Percentiles rank a stretch among this genome's conserved stretches.
phyloP scores from a whole-genome alignment of 2,329 filamentous ascomycete species.

The Decorospora gaudefroyi region DNA sequence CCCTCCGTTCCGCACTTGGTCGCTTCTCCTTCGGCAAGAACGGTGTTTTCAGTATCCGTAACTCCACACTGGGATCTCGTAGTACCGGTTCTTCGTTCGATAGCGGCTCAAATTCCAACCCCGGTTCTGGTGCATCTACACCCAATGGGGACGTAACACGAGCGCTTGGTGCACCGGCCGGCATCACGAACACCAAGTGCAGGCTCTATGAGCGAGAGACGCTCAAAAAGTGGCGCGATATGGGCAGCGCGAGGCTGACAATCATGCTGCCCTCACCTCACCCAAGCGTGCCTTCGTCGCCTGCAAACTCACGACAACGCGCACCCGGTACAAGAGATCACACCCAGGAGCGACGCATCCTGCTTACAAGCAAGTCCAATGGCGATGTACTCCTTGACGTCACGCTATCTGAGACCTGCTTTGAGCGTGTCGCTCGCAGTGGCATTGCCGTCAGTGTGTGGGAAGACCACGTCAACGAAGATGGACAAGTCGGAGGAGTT shows the following conservation, averaged over 20 bases:
- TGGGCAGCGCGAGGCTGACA: constrained; percentile 80
- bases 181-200: constrained; percentile 81
- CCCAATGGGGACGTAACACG: constrained; percentile 32
- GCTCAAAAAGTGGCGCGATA: constrained; percentile 83
- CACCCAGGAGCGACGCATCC: constrained; percentile 78
- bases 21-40: constrained; percentile 70
- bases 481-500: constrained; percentile 64
- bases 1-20: constrained; percentile 72
- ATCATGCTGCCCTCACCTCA: constrained; percentile 71
- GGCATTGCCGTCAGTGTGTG: constrained; percentile 90
- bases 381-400: constrained; percentile 76
- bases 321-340: constrained; percentile 46
- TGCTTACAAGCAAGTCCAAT: constrained; percentile 73
- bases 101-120: constrained; percentile 48
- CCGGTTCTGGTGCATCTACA: constrained; percentile 42
- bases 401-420: constrained; percentile 80
- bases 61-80: constrained; percentile 70
- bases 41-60: constrained; percentile 79
- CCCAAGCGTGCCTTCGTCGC: constrained; percentile 54
- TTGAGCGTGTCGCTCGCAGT: constrained; percentile 79
- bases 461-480: constrained; percentile 59
- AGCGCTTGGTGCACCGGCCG: constrained; percentile 57
- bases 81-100: constrained; percentile 57
- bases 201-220: constrained; percentile 79
- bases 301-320: constrained; percentile 34